phyloP scores from a whole-genome alignment of 2,329 filamentous ascomycete species.

The Plenodomus tracheiphilus region DNA sequence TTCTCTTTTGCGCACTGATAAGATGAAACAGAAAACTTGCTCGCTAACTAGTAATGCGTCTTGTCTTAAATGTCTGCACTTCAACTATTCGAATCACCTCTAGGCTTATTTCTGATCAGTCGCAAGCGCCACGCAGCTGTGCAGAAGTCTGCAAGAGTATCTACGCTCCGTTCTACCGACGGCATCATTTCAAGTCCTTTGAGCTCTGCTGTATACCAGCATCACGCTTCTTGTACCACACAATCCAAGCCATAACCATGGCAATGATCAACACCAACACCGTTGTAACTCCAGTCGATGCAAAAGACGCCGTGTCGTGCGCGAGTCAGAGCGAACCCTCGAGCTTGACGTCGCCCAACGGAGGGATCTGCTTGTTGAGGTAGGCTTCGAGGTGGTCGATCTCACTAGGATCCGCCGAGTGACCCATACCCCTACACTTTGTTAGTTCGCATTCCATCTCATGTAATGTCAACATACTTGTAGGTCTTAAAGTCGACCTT shows the following conservation, averaged over 20 bases:
- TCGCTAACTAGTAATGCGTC: no score
- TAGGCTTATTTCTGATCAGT: no score
- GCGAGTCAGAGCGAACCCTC: conserved; percentile 40
- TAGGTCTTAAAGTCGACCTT: conserved; percentile 78
- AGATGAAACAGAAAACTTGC: no score
- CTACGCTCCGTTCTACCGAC: no score
- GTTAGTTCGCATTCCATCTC: conserved; percentile 7
- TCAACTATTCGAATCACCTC: no score
- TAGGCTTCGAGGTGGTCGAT: conserved; percentile 78
- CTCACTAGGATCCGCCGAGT: conserved; percentile 77
- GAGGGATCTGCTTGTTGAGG: conserved; percentile 57
- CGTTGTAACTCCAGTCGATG: conserved; percentile 19
- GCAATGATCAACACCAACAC: conserved; percentile 28
- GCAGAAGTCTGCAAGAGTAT: no score
- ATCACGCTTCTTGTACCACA: conserved; percentile 26
- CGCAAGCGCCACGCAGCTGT: no score
- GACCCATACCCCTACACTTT: conserved; percentile 64
- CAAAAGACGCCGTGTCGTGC: neutral
- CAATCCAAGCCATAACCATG: conserved; percentile 29
- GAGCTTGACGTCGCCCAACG: conserved; percentile 44
- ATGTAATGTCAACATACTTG: conserved; percentile 53
- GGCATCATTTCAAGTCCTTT: no score
- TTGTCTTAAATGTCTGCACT: no score
- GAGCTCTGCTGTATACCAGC: neutral
- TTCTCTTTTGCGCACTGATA: no score